phyloP scores from a whole-genome alignment of 139 green algal species.

The Zygnema circumcarinatum region DNA sequence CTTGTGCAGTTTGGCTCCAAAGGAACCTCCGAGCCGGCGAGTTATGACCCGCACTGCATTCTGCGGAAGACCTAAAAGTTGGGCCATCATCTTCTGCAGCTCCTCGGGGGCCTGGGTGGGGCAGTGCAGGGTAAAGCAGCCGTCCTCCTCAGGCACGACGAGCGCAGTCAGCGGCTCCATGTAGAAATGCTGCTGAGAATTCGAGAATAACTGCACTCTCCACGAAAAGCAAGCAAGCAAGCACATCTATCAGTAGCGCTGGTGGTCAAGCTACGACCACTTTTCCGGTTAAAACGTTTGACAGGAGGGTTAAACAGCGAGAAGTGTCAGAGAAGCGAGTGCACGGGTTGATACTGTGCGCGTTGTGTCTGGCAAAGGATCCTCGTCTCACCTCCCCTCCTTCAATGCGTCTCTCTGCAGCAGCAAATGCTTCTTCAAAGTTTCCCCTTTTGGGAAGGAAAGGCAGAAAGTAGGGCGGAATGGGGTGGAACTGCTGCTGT shows the following conservation, averaged over 20 bases:
- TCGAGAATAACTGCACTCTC: conserved; percentile 13
- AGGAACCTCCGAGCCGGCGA: conserved; percentile 24
- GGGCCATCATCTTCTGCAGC: conserved; percentile 40
- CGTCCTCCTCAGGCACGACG: conserved; percentile 67
- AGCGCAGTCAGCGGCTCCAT: conserved; percentile 73
- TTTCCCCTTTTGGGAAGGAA: not conserved
- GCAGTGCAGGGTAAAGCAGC: conserved; percentile 62
- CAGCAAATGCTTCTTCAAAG: conserved; percentile 37
- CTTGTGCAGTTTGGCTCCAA: conserved; percentile 40
- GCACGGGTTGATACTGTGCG: too few relatives aligned
- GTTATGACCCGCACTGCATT: conserved; percentile 11
- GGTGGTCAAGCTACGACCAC: too few relatives aligned
- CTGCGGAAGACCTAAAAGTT: conserved; percentile 18
- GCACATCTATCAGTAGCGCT: too few relatives aligned
- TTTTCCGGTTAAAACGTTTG: too few relatives aligned
- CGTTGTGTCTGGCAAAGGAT: too few relatives aligned
- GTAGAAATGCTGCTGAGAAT: conserved; percentile 69
- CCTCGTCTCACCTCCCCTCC: conserved; percentile 14
- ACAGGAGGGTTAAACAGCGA: too few relatives aligned
- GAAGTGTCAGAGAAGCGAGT: too few relatives aligned
- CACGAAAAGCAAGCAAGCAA: not conserved
- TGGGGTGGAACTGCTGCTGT: conserved; percentile 33
- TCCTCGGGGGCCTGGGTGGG: conserved; percentile 62
- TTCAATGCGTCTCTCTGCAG: not conserved
- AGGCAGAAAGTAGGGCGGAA: conserved; percentile 10